Evolutionary conservation across 192 early-diverging fungal genomes (phyloP).

Genomic region (Backusella macrospora): DNA sequence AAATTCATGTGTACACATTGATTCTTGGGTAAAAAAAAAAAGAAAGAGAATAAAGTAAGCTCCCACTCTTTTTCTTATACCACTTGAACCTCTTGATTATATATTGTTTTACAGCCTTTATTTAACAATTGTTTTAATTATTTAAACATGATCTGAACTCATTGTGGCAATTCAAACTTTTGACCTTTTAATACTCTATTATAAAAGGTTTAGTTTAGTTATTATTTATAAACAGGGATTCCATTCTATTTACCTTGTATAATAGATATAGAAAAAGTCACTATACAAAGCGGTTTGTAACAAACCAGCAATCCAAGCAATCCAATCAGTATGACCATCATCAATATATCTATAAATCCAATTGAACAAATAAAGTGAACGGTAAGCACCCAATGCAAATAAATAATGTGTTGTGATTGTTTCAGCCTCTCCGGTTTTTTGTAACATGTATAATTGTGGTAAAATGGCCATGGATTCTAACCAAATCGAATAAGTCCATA

Average conservation of each 20-base stretch:
- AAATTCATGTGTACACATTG: neutral
- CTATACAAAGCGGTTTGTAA: constrained; percentile 95
- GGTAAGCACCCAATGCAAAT: constrained; percentile 94
- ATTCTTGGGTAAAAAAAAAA: neutral
- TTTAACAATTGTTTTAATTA: constrained; percentile 45
- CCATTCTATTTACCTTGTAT: constrained; percentile 73
- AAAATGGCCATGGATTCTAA: constrained; percentile 97
- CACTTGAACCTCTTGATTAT: no score
- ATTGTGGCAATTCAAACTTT: constrained; percentile 70
- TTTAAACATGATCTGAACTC: constrained; percentile 68
- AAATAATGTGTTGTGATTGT: constrained; percentile 99
- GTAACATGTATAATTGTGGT: constrained; percentile 96
- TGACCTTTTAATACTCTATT: constrained; percentile 73
- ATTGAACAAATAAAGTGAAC: constrained; percentile 85
- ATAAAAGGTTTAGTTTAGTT: no score
- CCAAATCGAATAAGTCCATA: constrained; percentile 98
- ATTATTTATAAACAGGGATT: no score
- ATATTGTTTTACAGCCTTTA: neutral
- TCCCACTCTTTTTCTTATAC: no score
- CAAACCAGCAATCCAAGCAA: constrained; percentile 87
- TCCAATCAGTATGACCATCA: constrained; percentile 63
- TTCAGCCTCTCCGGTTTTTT: constrained; percentile 95
- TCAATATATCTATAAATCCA: constrained; percentile 89
- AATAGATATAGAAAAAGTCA: constrained; percentile 99
- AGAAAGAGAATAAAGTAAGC: no score